Percentiles rank a stretch among this genome's conserved stretches.
phyloP scores from a whole-genome alignment of 495 filamentous ascomycete species.

The Terfezia claveryi region DNA sequence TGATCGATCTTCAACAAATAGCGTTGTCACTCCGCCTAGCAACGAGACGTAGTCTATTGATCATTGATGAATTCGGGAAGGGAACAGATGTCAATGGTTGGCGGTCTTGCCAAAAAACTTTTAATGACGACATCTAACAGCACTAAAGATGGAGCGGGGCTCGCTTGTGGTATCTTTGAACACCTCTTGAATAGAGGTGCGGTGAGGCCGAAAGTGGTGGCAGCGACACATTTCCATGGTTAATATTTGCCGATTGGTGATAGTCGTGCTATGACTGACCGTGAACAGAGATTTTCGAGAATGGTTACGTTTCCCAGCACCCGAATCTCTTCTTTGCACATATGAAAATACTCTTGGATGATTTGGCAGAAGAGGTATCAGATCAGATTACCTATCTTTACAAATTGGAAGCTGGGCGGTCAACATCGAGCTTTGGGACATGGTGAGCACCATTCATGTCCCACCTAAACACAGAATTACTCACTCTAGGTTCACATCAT shows the following conservation, averaged over 20 bases:
- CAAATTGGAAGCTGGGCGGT: constrained; percentile 45
- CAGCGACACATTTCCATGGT: constrained; percentile 70
- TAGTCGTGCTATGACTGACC: not conserved
- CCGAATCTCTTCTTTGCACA: constrained; percentile 48
- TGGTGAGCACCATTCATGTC: constrained; percentile 39
- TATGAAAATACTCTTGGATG: constrained; percentile 67
- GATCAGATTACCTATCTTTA: constrained; percentile 81
- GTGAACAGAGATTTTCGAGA: constrained; percentile 53
- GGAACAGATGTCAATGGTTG: constrained; percentile 52
- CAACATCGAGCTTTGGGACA: constrained; percentile 64
- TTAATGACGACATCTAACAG: constrained; percentile 5
- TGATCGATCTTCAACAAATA: constrained; percentile 80
- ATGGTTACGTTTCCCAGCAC: constrained; percentile 36
- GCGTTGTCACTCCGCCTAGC: constrained; percentile 55
- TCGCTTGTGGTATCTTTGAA: constrained; percentile 64
- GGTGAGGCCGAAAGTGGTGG: constrained; percentile 61
- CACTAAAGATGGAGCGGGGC: constrained; percentile 47
- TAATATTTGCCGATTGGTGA: not conserved
- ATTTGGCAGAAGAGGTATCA: constrained; percentile 26
- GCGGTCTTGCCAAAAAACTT: not conserved
- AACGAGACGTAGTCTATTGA: constrained; percentile 52
- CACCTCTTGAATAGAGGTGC: constrained; percentile 40
- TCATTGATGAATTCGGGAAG: constrained; percentile 94
- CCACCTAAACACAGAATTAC: constrained; percentile 33
- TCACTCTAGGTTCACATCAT: too few species aligned